Percentiles rank a stretch among this genome's conserved stretches.
phyloP scores from a whole-genome alignment of 176 grass and related monocot species.

The Musa itinerans region DNA sequence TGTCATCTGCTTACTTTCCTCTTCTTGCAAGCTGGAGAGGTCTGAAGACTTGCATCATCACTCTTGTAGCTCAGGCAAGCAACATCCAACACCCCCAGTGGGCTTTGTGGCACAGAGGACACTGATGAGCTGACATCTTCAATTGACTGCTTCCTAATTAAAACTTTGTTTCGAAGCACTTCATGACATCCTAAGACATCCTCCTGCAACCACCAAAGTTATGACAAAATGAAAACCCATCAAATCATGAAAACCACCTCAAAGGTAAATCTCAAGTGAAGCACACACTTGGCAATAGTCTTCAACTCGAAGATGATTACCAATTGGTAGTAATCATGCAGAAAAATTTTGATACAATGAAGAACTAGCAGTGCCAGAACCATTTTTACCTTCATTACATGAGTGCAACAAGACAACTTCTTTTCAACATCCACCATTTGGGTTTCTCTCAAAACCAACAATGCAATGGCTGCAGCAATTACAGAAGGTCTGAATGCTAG shows the following conservation, averaged over 20 bases:
- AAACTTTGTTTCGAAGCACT: neutral
- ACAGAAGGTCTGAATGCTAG: neutral
- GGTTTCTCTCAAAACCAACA: neutral
- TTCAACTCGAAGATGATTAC: too few relatives aligned
- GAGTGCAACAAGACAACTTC: neutral
- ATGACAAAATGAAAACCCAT: neutral
- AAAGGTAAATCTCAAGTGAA: too few relatives aligned
- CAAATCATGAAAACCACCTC: neutral
- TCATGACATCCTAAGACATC: neutral
- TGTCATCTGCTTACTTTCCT: neutral
- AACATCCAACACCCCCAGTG: neutral
- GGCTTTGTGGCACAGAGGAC: neutral
- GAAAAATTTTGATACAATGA: too few relatives aligned
- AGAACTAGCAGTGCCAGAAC: neutral
- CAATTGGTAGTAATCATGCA: too few relatives aligned
- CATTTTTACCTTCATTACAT: neutral
- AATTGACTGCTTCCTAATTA: neutral
- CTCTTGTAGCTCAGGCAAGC: slow-evolving; percentile 1
- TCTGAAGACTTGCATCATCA: neutral
- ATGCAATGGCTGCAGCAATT: neutral
- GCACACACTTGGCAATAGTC: too few relatives aligned
- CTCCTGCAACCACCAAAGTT: neutral
- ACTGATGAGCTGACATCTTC: neutral
- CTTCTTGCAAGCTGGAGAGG: slow-evolving; percentile 1
- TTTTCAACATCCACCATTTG: neutral